These are phyloP conservation scores for Apophysomyces trapeziformis DNA, from an alignment of 371 early-diverging fungal species.

Conservation along the genomic window DNA sequence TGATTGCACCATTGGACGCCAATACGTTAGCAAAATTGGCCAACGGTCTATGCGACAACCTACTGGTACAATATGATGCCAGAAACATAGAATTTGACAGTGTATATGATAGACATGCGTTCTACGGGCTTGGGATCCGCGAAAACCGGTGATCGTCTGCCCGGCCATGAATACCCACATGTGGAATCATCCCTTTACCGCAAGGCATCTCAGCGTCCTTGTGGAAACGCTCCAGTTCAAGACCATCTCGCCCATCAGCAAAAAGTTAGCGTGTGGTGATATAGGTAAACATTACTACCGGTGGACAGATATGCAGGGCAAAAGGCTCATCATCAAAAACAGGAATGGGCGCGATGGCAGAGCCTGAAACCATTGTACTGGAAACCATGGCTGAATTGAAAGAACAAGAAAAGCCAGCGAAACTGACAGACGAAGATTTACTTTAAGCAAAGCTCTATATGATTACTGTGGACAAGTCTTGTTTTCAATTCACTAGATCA, in stretches of 20 bases:
- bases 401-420: background rate
- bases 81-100: conserved; percentile 5
- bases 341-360: conserved; percentile 67
- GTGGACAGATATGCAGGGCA: background rate
- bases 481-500: no score
- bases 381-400: conserved; percentile 10
- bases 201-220: conserved; percentile 66
- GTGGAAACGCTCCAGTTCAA: conserved; percentile 56
- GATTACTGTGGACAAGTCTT: no score
- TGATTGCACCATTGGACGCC: conserved; percentile 93
- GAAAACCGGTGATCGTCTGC: conserved; percentile 73
- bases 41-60: conserved; percentile 92
- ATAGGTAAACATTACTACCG: conserved; percentile 50
- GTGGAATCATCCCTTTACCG: conserved; percentile 95
- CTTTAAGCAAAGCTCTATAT: background rate
- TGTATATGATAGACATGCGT: conserved; percentile 77
- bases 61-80: conserved; percentile 63
- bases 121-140: conserved; percentile 88
- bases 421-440: conserved; percentile 12
- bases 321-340: background rate
- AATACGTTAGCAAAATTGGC: conserved; percentile 94
- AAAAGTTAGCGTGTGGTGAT: conserved; percentile 93
- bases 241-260: conserved; percentile 82
- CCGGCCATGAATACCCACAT: conserved; percentile 99
- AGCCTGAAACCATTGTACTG: conserved; percentile 47